Evolutionary conservation across 1,139 yeast species (phyloP).

Genomic region (Pichia inconspicua): DNA sequence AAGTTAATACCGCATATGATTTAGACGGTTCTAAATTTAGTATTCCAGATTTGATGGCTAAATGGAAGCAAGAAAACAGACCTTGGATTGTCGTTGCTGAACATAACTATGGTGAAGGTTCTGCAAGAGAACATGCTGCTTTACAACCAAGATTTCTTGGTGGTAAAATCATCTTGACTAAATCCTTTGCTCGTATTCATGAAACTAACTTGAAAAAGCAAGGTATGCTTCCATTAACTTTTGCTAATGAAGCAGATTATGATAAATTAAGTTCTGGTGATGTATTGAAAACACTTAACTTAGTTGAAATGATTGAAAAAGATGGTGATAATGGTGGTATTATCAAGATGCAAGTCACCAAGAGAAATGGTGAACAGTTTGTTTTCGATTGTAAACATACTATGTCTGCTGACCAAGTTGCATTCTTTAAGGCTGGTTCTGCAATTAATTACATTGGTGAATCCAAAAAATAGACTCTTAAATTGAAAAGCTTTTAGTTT

Average conservation of each 20-base stretch:
- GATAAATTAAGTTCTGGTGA: conserved; percentile 76
- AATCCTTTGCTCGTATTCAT: conserved; percentile 94
- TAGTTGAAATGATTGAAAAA: conserved; percentile 70
- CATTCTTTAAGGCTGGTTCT: conserved; percentile 94
- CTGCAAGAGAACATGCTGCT: conserved; percentile 99
- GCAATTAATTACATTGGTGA: conserved; percentile 91
- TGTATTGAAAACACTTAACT: conserved; percentile 66
- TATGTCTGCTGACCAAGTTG: conserved; percentile 93
- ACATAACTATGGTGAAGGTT: conserved; percentile 97
- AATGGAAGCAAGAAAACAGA: conserved; percentile 77
- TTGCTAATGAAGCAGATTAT: conserved; percentile 82
- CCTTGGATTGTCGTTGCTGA: conserved; percentile 97
- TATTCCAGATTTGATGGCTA: conserved; percentile 94
- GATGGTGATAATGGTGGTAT: conserved; percentile 84
- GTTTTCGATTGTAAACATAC: conserved; percentile 80
- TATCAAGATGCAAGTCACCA: conserved; percentile 63
- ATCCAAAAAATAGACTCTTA: conserved; percentile 32
- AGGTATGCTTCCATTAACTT: conserved; percentile 91
- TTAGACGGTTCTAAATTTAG: conserved; percentile 70
- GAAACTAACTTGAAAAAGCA: conserved; percentile 90
- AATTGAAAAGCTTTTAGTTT: background rate
- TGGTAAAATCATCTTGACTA: conserved; percentile 79
- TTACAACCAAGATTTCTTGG: conserved; percentile 90
- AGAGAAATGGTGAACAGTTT: conserved; percentile 63
- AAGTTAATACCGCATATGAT: conserved; percentile 85